These are phyloP conservation scores for Raphanus sativus DNA, from an alignment of 345 rosid genomes.

Conservation along the genomic window DNA sequence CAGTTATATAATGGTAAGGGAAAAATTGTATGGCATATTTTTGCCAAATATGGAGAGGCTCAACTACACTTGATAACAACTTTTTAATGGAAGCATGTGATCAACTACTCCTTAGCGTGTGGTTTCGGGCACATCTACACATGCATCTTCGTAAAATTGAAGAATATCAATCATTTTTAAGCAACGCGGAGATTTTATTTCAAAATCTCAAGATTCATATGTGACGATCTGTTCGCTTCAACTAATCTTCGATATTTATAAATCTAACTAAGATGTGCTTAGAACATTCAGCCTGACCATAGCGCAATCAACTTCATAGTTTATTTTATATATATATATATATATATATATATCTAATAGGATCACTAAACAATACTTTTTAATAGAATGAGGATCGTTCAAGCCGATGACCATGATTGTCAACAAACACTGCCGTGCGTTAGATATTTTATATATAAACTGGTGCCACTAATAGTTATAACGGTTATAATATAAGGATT, in stretches of 20 bases:
- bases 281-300: neutral
- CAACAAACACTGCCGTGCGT: neutral
- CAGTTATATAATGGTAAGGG: neutral
- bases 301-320: neutral
- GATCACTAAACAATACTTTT: neutral
- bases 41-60: neutral
- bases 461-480: neutral
- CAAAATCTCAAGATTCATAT: neutral
- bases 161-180: neutral
- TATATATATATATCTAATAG: neutral
- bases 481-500: neutral
- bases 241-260: constrained; percentile 10
- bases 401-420: neutral
- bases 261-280: neutral
- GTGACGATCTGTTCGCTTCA: neutral
- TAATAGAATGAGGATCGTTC: neutral
- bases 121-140: neutral
- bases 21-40: neutral
- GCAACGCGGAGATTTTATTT: neutral
- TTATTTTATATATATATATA: neutral
- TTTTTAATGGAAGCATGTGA: constrained; percentile 9
- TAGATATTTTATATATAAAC: neutral
- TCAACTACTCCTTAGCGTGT: neutral
- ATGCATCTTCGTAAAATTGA: neutral
- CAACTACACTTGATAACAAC: neutral